Base-by-base conservation (phyloP, 495 filamentous ascomycete species). In the Lasiosphaeriaceae sp. region DNA sequence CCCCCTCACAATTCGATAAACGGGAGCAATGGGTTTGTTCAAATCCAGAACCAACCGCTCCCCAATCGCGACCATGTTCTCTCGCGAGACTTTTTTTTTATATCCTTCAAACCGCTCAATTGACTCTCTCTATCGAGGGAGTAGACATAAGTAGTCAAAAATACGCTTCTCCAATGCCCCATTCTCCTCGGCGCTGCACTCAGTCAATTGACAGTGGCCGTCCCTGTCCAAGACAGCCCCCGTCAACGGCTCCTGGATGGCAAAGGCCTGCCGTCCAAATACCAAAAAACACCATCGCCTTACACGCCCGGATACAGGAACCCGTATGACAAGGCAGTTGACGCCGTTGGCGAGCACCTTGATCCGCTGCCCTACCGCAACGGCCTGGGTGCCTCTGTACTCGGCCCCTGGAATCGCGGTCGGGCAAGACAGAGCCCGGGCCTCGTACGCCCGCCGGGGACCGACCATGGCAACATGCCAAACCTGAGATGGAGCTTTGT, bases 401-500 rank as follows among this genome's bases (percentile, higher is more conserved):
- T 87, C 49, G 86, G 86, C 11, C 86, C 86, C 2, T 81, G 82
- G 60, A 90, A 90, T 65, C 68, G 60, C 41, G 81, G 80, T 19
- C 81, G 86, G 12, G 80, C 84, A 19, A 76, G 81, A 43, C 80
- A 87, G 71, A 82, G 78, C 57, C 84, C 85, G 0, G 85, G 87
- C 66, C 66, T 86, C 21, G 75, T 88, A 16, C 77, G 85, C 9
- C 84, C 85, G 23, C 84, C 85, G 0, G 81, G 77, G 61, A 88
- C 85, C 9, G 85, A 88, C 57, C 78, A 79, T 62, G 85, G 85
- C 45, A 80, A 74, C 52, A 64, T 87, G 67, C 56, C 77, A 29
- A 87, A 86, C 67, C 80, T 87, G 78, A 72, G 81, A 14, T 86
- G 85, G 85, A 84, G 80, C 54, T 87, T 87, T 67, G 82, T 80